Evolutionary conservation across 495 filamentous ascomycete species (phyloP), one percentile per base, ranked within the genome.

Genomic region (Geoglossum glabrum): DNA sequence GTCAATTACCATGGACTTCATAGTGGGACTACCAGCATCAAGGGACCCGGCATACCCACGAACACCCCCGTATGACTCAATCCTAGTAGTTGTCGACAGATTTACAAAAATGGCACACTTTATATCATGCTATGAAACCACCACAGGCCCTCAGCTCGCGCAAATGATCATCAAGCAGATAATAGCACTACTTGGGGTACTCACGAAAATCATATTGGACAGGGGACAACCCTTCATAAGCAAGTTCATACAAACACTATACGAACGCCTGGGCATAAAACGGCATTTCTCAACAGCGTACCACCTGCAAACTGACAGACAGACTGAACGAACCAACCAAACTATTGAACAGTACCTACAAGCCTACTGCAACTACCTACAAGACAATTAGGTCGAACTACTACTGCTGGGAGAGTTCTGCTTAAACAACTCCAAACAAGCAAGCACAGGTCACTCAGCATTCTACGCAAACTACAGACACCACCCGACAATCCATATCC

Each of bases 361-460:
- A 0, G 19, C 31, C 25, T 71, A 57, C 31, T 36, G 60, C 0
- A 61, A 61, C 26, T 65, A 67, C 28, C 54, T 58, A 13, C 64
- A 70, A 52, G 60, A 66, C 30, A 59, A 71, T 52, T 70, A 63
- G 63, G 40, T 26, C 0, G 23, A 65, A 17, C 64, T 43, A 25
- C 54, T 70, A 19, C 58, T 58, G 1, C 11, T 51, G 1, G 54
- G 8, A 15, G 40, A 62, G 19, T 63, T 63, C 47, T 11, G 13
- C 13, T 11, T n/a, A 1, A 62, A 62, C 25, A 62, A 63, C 27
- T 19, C 38, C 1, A 47, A 28, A 2, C 58, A 40, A 0, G 57
- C 56, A 54, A 1, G 46, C 54, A n/a, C 62, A 56, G 0, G 31
- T 30, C 8, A 0, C 56, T 6, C 56, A 55, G 0, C 61, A 31